Evolutionary conservation across 805 yeast genomes (phyloP).

Genomic region (Metschnikowia proteae): DNA sequence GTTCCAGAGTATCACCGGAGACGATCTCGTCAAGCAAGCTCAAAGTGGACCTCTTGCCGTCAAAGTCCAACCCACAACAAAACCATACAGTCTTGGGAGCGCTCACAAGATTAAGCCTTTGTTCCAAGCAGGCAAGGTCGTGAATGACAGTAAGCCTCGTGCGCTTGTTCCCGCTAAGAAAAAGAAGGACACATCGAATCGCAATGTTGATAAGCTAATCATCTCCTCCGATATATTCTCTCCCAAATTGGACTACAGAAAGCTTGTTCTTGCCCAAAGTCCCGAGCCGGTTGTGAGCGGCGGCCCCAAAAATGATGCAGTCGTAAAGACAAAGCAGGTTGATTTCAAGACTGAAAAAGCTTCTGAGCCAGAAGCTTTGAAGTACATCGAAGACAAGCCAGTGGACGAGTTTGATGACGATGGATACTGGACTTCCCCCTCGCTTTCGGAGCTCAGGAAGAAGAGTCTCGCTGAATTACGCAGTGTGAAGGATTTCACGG

Average conservation of each 20-base stretch:
- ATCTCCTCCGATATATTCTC: conserved; percentile 68
- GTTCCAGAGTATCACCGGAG: conserved; percentile 44
- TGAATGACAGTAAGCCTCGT: not conserved
- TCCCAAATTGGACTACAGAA: conserved; percentile 53
- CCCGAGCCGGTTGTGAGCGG: not conserved
- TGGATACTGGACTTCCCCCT: conserved; percentile 88
- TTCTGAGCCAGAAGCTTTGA: conserved; percentile 1
- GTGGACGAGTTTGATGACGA: conserved; percentile 50
- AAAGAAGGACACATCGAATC: not conserved
- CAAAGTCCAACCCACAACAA: conserved; percentile 35
- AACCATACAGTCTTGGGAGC: conserved; percentile 51
- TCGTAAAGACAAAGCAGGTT: conserved; percentile 27
- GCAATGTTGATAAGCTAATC: conserved; percentile 63
- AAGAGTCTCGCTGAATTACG: conserved; percentile 63
- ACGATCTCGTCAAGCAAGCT: conserved; percentile 18
- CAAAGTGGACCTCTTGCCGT: conserved; percentile 29
- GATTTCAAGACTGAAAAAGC: conserved; percentile 25
- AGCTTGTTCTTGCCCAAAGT: conserved; percentile 41
- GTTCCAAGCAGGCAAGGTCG: conserved; percentile 21
- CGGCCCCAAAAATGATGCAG: conserved; percentile 4
- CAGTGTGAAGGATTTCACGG: conserved; percentile 56
- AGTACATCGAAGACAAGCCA: conserved; percentile 16
- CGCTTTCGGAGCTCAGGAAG: conserved; percentile 55
- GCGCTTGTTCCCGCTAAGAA: not conserved
- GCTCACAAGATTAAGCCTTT: conserved; percentile 64